A percentile compares a stretch with the other conserved stretches of the same genome.
These are phyloP conservation scores for Neonectria coccinea DNA, from an alignment of 2,329 filamentous ascomycete species.

Conservation along the genomic window DNA sequence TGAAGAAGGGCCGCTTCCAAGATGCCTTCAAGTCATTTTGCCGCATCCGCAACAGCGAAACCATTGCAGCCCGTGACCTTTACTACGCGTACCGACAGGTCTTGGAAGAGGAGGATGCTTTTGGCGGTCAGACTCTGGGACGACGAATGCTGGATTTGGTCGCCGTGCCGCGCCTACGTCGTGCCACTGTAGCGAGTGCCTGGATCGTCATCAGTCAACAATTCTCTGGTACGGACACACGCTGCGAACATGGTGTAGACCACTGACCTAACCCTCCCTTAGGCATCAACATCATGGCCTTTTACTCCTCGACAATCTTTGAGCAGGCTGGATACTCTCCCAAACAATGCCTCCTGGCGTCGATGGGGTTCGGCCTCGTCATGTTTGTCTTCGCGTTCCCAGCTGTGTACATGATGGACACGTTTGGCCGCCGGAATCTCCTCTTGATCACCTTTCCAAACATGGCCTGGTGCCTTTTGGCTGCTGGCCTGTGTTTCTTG, in stretches of 20 bases:
- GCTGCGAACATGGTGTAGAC: no score
- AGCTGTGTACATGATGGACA: slow-evolving; percentile 66
- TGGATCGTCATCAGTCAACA: slow-evolving; percentile 51
- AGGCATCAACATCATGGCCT: slow-evolving; percentile 54
- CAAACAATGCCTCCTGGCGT: slow-evolving; percentile 58
- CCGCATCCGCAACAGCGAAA: slow-evolving; percentile 65
- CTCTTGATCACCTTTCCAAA: slow-evolving; percentile 49
- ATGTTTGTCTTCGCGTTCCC: slow-evolving; percentile 66
- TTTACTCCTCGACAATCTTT: slow-evolving; percentile 64
- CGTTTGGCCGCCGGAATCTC: slow-evolving; percentile 61
- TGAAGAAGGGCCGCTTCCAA: slow-evolving; percentile 67
- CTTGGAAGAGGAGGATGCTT: slow-evolving; percentile 49
- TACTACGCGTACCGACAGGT: slow-evolving; percentile 61
- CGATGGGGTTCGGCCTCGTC: slow-evolving; percentile 65
- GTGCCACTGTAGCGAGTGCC: slow-evolving; percentile 52
- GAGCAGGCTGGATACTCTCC: slow-evolving; percentile 57
- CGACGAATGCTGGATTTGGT: slow-evolving; percentile 60
- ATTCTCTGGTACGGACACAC: slow-evolving; percentile 39
- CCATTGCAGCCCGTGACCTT: slow-evolving; percentile 71
- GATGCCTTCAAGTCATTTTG: slow-evolving; percentile 67
- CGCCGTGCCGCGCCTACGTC: slow-evolving; percentile 58
- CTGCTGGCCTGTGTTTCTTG: slow-evolving; percentile 58
- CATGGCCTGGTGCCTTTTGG: slow-evolving; percentile 48
- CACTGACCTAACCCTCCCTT: background rate
- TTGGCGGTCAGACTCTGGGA: slow-evolving; percentile 50